Base-by-base conservation (phyloP, 1,284 basidiomycete genomes). In the Leccinum subrobustum region DNA sequence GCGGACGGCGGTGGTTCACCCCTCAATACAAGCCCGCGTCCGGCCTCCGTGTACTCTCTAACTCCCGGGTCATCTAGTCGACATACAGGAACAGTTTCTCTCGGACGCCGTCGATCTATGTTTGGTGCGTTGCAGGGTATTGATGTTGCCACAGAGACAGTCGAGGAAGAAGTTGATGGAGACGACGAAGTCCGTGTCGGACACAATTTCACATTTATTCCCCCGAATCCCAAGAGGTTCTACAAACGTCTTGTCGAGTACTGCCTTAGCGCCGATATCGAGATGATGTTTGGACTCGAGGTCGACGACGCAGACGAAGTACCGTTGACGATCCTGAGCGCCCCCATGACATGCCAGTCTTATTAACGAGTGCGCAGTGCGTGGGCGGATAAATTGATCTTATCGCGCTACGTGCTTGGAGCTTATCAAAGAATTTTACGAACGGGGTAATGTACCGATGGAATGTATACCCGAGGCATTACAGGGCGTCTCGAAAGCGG, bases 261-360 rank as follows among this genome's bases (percentile, higher is more conserved):
- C 57, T 96, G 95, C 71, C 84, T 99, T 52, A 82, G 91, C 37
- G 82, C 84, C 50, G 97, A 99, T 74, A 79, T 99, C 55, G 93
- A 96, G 70, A 85, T 89, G 39, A 95, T 99, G 88, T 82, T 91
- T 61, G 88, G 87, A 62, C 87, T 88, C 9, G 88, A 91, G 52
- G 88, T 98, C 37, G 91, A 95, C 35, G 96, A 98, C 67, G 93
- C 95, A 68, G 94, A 98, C 67, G 95, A 99, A 76, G 96, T 99
- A 3, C 94, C 95, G 1, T 78, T 99, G 33, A 93, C 93, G 9
- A 98, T 99, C 59, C 77, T 99, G n/a, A 94, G 93, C 0, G 71
- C 84, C 1, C 72, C 83, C 16, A 11, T 31, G 31, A 9, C 95
- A 98, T 72, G 81, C 93, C 51, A 89, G 93, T 60, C 78, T 99